A percentile compares a stretch with the other conserved stretches of the same genome.
phyloP scores from a whole-genome alignment of 495 filamentous ascomycete genomes.

The Thermothielavioides terrestris region DNA sequence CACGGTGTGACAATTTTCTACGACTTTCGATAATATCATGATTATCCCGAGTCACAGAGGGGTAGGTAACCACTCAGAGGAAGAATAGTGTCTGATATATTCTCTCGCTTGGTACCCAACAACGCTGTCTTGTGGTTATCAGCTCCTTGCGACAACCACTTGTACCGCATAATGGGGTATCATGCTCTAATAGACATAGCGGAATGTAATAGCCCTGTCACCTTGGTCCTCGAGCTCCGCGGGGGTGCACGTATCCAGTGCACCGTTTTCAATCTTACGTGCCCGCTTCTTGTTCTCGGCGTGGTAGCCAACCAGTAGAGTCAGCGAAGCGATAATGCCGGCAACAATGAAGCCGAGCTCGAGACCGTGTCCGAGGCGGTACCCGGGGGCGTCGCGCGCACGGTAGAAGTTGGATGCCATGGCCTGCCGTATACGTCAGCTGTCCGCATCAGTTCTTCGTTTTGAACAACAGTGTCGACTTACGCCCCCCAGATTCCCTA shows the following conservation, averaged over 20 bases:
- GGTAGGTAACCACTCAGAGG: no score
- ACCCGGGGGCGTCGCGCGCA: constrained; percentile 51
- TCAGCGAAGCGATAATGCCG: constrained; percentile 50
- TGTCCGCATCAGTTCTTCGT: constrained; percentile 14
- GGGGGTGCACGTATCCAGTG: constrained; percentile 36
- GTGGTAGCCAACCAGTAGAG: constrained; percentile 49
- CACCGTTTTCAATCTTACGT: constrained; percentile 34
- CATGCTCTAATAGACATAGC: constrained; percentile 41
- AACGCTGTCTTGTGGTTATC: no score
- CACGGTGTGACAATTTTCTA: no score
- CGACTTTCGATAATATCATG: no score
- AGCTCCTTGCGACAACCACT: no score
- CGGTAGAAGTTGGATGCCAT: constrained; percentile 77
- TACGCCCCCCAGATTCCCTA: constrained; percentile 61
- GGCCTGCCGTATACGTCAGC: constrained; percentile 22
- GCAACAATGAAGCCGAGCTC: constrained; percentile 58
- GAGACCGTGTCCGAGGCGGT: constrained; percentile 58
- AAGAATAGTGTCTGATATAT: no score
- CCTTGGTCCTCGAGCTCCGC: constrained; percentile 52
- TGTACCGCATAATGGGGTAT: not conserved
- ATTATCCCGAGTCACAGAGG: no score
- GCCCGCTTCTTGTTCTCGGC: constrained; percentile 54
- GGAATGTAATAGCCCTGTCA: constrained; percentile 56
- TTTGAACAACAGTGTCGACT: constrained; percentile 1
- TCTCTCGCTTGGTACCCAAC: no score